phyloP scores from a whole-genome alignment of 345 rosid genomes.

The Bruguiera sexangula region DNA sequence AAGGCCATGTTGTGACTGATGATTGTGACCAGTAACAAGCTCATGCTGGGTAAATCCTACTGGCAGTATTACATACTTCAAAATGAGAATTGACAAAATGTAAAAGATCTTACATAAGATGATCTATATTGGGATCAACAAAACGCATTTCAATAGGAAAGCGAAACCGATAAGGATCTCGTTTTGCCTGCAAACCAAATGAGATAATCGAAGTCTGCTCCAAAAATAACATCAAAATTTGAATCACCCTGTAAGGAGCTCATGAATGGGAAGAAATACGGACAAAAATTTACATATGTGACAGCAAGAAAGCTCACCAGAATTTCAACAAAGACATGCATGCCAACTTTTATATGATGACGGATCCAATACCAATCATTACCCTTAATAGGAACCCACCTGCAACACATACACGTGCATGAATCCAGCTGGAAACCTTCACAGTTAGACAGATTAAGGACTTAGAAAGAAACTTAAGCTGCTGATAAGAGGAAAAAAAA shows the following conservation, averaged over 20 bases:
- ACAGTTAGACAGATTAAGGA: slow-evolving; percentile 4
- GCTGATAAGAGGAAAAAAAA: neutral
- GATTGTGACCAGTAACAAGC: neutral
- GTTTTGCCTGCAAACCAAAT: slow-evolving; percentile 63
- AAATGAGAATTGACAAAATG: neutral
- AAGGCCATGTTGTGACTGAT: neutral
- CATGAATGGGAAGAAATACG: slow-evolving; percentile 1
- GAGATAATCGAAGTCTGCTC: slow-evolving; percentile 14
- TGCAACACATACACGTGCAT: slow-evolving; percentile 30
- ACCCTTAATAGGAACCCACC: slow-evolving; percentile 91
- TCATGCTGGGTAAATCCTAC: neutral
- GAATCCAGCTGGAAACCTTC: slow-evolving; percentile 5
- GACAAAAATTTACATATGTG: neutral
- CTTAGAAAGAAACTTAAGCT: neutral
- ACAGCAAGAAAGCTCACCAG: slow-evolving; percentile 48
- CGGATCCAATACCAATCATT: slow-evolving; percentile 99
- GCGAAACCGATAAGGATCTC: slow-evolving; percentile 86
- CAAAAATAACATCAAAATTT: slow-evolving; percentile 4
- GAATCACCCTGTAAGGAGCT: slow-evolving; percentile 4
- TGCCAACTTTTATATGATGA: slow-evolving; percentile 91
- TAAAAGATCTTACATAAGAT: slow-evolving; percentile 46
- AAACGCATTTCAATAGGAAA: slow-evolving; percentile 95
- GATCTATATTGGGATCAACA: slow-evolving; percentile 85
- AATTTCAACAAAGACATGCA: slow-evolving; percentile 88
- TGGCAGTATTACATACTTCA: slow-evolving; percentile 3